Evolutionary conservation across 768 basidiomycete genomes (phyloP), one percentile per base, ranked within the genome.

Genomic region (Galerina marginata): DNA sequence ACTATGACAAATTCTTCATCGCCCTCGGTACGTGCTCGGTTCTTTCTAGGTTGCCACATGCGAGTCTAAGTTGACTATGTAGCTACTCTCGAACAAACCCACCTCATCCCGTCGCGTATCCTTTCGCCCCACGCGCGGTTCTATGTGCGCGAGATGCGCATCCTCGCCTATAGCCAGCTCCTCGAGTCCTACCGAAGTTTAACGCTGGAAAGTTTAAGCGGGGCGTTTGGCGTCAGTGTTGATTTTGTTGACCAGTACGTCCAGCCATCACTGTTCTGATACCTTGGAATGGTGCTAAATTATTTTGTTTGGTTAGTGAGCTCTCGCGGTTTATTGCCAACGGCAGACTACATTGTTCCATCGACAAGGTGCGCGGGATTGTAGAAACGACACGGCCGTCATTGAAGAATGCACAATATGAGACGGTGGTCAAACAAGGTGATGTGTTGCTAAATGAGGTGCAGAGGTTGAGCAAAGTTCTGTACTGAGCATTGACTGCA

Each of bases 121-220:
- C 85, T 99, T 48, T 83, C 88, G 2, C 91, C 90, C 0, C 97
- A 99, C 72, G 83, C 93, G 0, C 86, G 92, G 7, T 96, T 82
- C 78, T 98, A 97, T 73, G 83, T 95, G 33, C 90, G 96, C 59
- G 96, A 98, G 74, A 95, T 98, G 93, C 89, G 97, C 37, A 95
- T 99, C 64, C 86, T 91, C 16, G 95, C 96, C 0, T 99, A 97
- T 76, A 77, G 83, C 26, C 96, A 99, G 69, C 81, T 98, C 4
- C 80, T 99, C n/a, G 93, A 98, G 72, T 88, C 86, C 9, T 99
- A 99, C 72, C 84, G 90, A 39, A 92, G 89, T 57, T 81, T 99
- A 45, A 98, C 96, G 1, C 79, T 99, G 20, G 90, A 95, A 53
- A 93, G 91, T 67, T 83, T 99, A 63, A 85, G 87, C 50, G 77